These are phyloP conservation scores for Passalora sequoiae DNA, from an alignment of 2,329 filamentous ascomycete genomes.

Conservation along the genomic window DNA sequence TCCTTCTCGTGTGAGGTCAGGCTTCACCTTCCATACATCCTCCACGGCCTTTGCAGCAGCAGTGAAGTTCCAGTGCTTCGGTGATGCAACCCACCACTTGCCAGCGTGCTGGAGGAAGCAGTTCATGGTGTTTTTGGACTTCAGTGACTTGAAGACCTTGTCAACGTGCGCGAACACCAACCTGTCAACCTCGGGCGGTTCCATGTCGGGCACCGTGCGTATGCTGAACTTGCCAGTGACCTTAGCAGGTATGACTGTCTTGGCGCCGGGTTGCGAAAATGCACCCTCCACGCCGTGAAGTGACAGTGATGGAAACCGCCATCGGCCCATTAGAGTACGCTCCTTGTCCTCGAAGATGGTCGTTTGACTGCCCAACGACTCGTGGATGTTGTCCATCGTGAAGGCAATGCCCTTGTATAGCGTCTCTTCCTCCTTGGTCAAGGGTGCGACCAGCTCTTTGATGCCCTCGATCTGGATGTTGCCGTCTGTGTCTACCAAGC, in stretches of 20 bases:
- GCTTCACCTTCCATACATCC: slow-evolving; percentile 86
- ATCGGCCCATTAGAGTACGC: slow-evolving; percentile 86
- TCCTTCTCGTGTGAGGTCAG: slow-evolving; percentile 93
- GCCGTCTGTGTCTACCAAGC: slow-evolving; percentile 81
- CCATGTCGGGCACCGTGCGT: slow-evolving; percentile 95
- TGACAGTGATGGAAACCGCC: slow-evolving; percentile 90
- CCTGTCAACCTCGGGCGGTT: slow-evolving; percentile 81
- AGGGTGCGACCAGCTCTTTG: slow-evolving; percentile 82
- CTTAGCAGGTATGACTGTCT: slow-evolving; percentile 98
- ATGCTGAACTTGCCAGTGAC: slow-evolving; percentile 98
- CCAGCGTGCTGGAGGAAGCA: slow-evolving; percentile 77
- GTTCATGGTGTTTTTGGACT: slow-evolving; percentile 86
- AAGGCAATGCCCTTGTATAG: slow-evolving; percentile 91
- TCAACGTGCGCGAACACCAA: slow-evolving; percentile 79
- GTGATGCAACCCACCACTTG: slow-evolving; percentile 98
- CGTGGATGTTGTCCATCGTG: slow-evolving; percentile 91
- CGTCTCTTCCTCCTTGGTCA: slow-evolving; percentile 77
- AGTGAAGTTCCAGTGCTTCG: slow-evolving; percentile 98
- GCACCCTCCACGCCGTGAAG: slow-evolving; percentile 93
- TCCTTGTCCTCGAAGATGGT: slow-evolving; percentile 86
- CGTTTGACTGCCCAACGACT: slow-evolving; percentile 84
- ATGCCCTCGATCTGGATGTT: slow-evolving; percentile 94
- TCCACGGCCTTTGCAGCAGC: slow-evolving; percentile 94
- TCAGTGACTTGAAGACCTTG: slow-evolving; percentile 76
- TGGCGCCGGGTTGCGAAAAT: slow-evolving; percentile 87